Percentiles rank a stretch among this genome's conserved stretches.
Conservation (phyloP, 768 basidiomycete species). For the Tricholoma flavovirens region DNA sequence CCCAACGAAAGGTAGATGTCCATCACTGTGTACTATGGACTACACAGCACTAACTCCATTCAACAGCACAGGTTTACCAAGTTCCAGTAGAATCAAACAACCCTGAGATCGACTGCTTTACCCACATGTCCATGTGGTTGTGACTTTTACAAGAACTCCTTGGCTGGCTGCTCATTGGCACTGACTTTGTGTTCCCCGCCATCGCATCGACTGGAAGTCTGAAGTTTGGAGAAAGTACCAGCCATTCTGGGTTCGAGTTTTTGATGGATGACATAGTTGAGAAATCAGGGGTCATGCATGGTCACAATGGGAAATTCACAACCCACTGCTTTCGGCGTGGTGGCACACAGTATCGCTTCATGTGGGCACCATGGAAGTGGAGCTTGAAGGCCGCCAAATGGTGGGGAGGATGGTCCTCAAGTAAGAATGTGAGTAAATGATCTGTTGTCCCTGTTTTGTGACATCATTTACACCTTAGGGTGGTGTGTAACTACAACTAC, state of each 20-base stretch:
- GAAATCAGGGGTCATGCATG: conserved; percentile 10
- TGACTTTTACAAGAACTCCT: neutral
- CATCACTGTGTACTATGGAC: too few relatives aligned
- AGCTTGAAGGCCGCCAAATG: conserved; percentile 22
- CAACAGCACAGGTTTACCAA: neutral
- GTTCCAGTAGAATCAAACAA: neutral
- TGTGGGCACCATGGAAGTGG: conserved; percentile 21
- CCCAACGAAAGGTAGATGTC: conserved; percentile 12
- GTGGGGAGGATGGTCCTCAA: conserved; percentile 24
- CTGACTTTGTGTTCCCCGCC: conserved; percentile 16
- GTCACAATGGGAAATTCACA: neutral
- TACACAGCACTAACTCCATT: neutral
- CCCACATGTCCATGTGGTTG: neutral
- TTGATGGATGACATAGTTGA: conserved; percentile 17
- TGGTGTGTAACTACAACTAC: too few relatives aligned
- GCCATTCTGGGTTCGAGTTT: conserved; percentile 17
- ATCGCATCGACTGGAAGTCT: conserved; percentile 16
- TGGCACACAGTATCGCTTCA: neutral
- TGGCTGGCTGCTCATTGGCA: neutral
- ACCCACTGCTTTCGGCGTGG: neutral
- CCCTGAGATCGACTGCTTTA: neutral
- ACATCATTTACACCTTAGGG: too few relatives aligned
- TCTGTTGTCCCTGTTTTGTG: too few relatives aligned
- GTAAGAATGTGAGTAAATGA: conserved; percentile 16
- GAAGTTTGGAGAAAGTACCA: conserved; percentile 18